Percentiles rank a stretch among this genome's conserved stretches.
phyloP scores from a whole-genome alignment of 1,284 basidiomycete genomes.

The Pseudomicrostroma phylloplanum region DNA sequence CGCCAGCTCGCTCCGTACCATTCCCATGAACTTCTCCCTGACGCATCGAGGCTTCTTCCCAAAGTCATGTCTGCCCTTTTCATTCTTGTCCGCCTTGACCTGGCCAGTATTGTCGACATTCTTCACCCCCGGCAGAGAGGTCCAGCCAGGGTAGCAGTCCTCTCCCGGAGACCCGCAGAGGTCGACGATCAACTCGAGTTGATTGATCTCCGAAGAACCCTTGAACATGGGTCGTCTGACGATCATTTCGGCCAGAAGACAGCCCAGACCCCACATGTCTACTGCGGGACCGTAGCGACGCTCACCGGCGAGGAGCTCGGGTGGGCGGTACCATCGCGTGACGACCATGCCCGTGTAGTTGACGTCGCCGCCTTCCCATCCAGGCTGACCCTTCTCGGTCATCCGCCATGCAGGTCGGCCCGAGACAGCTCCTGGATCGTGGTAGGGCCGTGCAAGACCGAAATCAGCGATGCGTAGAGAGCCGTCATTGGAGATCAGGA shows the following conservation, averaged over 20 bases:
- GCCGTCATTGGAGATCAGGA: slow-evolving; percentile 74
- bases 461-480: slow-evolving; percentile 73
- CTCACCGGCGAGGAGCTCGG: slow-evolving; percentile 84
- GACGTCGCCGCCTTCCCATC: slow-evolving; percentile 33
- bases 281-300: slow-evolving; percentile 83
- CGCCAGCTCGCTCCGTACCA: slow-evolving; percentile 18
- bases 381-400: slow-evolving; percentile 21
- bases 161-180: slow-evolving; percentile 82
- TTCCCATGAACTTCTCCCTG: slow-evolving; percentile 29
- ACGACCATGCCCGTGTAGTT: slow-evolving; percentile 96
- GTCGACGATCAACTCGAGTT: slow-evolving; percentile 79
- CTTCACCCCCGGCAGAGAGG: slow-evolving; percentile 53
- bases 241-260: slow-evolving; percentile 95
- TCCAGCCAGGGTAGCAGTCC: slow-evolving; percentile 68
- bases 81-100: slow-evolving; percentile 31
- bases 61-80: slow-evolving; percentile 36
- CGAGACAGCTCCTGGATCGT: slow-evolving; percentile 22
- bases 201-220: slow-evolving; percentile 80
- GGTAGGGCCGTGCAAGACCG: slow-evolving; percentile 70
- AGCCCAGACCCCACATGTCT: slow-evolving; percentile 98
- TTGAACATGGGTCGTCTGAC: slow-evolving; percentile 77
- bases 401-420: slow-evolving; percentile 11
- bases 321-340: slow-evolving; percentile 97
- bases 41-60: slow-evolving; percentile 28
- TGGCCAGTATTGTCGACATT: slow-evolving; percentile 42